These are phyloP conservation scores for Bertia moriformis DNA, from an alignment of 2,329 filamentous ascomycete species.

Conservation along the genomic window DNA sequence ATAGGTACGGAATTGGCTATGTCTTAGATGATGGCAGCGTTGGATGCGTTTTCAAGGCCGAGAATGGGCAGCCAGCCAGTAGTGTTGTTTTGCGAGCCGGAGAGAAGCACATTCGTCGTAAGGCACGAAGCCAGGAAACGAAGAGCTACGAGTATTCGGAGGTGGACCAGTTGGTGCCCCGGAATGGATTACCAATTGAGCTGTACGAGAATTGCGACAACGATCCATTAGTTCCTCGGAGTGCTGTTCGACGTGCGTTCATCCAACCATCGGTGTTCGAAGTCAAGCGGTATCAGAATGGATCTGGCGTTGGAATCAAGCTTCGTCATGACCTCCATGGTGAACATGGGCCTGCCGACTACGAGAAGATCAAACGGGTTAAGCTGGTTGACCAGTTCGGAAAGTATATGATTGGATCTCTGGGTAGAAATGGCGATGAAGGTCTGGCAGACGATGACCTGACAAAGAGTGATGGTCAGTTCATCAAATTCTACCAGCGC, in stretches of 20 bases:
- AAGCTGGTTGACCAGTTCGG: conserved; percentile 31
- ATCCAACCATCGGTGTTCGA: conserved; percentile 21
- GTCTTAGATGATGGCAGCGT: conserved; percentile 32
- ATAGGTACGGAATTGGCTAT: conserved; percentile 32
- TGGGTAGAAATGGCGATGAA: conserved; percentile 22
- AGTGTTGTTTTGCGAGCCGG: conserved; percentile 28
- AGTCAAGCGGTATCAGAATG: conserved; percentile 15
- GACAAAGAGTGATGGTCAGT: conserved; percentile 10
- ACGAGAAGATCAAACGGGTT: conserved; percentile 29
- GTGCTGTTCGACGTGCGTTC: conserved; percentile 20
- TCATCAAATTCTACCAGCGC: conserved; percentile 32
- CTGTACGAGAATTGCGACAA: conserved; percentile 28
- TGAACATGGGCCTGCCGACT: conserved; percentile 19
- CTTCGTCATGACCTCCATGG: conserved; percentile 14
- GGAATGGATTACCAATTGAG: conserved; percentile 22
- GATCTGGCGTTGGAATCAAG: conserved; percentile 12
- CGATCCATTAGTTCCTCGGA: conserved; percentile 10
- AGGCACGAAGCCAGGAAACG: conserved; percentile 20
- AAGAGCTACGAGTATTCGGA: conserved; percentile 17
- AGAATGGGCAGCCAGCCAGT: conserved; percentile 23
- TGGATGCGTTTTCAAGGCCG: conserved; percentile 30
- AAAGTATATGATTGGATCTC: conserved; percentile 32
- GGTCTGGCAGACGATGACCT: conserved; percentile 3
- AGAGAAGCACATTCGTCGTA: conserved; percentile 26
- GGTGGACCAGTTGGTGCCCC: conserved; percentile 25